phyloP scores from a whole-genome alignment of 108 stramenopile genomes.

The Cyclostephanos invisitatus region DNA sequence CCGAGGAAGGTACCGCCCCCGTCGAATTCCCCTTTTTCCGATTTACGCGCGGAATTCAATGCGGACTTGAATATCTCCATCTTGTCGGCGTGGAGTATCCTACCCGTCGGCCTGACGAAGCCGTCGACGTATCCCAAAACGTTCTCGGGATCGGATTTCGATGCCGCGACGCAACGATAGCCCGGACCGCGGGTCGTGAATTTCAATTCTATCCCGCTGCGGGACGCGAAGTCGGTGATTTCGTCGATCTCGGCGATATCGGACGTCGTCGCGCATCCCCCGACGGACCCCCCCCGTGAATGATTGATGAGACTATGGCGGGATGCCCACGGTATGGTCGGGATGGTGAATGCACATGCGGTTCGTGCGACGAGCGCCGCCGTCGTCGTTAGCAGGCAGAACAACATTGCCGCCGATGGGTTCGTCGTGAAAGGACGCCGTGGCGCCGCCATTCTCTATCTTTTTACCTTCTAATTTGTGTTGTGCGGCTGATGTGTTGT shows the following conservation, averaged over 20 bases:
- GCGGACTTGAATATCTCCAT: slow-evolving; percentile 75
- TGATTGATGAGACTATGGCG: no score
- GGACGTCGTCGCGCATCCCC: neutral
- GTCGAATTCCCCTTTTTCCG: slow-evolving; percentile 39
- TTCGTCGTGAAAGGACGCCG: no score
- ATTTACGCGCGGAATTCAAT: slow-evolving; percentile 43
- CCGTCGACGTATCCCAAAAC: slow-evolving; percentile 84
- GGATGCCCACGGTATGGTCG: no score
- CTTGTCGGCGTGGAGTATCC: slow-evolving; percentile 79
- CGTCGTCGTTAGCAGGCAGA: no score
- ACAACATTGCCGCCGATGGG: no score
- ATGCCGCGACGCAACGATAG: slow-evolving; percentile 73
- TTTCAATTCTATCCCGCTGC: slow-evolving; percentile 55
- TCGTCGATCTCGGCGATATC: slow-evolving; percentile 33
- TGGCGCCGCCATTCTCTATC: no score
- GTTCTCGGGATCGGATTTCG: slow-evolving; percentile 42
- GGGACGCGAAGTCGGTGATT: slow-evolving; percentile 43
- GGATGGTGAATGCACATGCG: no score
- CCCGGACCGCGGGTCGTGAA: slow-evolving; percentile 73
- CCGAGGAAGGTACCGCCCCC: slow-evolving; percentile 65
- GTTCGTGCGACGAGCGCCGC: no score
- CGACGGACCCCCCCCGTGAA: neutral
- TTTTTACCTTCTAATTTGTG: no score
- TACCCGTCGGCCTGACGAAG: slow-evolving; percentile 66
- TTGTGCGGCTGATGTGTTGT: no score